A percentile compares a stretch with the other conserved stretches of the same genome.
These are phyloP conservation scores for Debaryomyces prosopidis DNA, from an alignment of 805 yeast species.

Conservation along the genomic window DNA sequence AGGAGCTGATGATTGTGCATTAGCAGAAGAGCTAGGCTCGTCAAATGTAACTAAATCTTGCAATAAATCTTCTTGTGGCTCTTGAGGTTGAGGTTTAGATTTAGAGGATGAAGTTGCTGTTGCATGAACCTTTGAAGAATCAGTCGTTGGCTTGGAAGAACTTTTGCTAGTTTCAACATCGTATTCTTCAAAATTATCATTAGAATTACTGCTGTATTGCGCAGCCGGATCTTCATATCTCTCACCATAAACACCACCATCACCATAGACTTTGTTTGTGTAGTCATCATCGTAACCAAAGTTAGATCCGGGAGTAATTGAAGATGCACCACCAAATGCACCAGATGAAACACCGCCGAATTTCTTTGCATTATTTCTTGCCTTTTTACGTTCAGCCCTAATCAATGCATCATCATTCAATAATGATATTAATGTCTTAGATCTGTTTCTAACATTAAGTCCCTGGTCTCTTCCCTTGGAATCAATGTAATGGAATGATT, in stretches of 20 bases:
- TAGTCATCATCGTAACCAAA: constrained; percentile 49
- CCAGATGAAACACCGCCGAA: constrained; percentile 71
- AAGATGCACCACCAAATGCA: constrained; percentile 52
- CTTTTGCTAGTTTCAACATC: constrained; percentile 40
- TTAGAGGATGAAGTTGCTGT: constrained; percentile 16
- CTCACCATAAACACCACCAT: constrained; percentile 69
- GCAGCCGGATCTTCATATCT: constrained; percentile 60
- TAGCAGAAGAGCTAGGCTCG: constrained; percentile 22
- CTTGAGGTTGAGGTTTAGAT: constrained; percentile 27
- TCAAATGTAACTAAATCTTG: constrained; percentile 48
- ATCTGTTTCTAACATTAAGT: constrained; percentile 87
- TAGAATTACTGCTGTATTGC: constrained; percentile 33
- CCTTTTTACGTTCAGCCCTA: constrained; percentile 84
- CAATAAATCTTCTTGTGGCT: constrained; percentile 49
- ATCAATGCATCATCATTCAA: constrained; percentile 75
- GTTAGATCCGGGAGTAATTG: constrained; percentile 32
- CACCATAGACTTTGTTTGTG: constrained; percentile 61
- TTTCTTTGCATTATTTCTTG: constrained; percentile 82
- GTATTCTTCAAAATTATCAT: constrained; percentile 60
- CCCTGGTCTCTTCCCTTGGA: constrained; percentile 96
- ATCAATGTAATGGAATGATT: constrained; percentile 91
- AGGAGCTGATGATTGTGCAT: constrained; percentile 13
- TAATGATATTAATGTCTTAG: constrained; percentile 70
- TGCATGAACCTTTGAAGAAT: constrained; percentile 36
- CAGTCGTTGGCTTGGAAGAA: constrained; percentile 36